Base-by-base conservation (phyloP, 257 asterid genomes). In the Solanum okadae region DNA sequence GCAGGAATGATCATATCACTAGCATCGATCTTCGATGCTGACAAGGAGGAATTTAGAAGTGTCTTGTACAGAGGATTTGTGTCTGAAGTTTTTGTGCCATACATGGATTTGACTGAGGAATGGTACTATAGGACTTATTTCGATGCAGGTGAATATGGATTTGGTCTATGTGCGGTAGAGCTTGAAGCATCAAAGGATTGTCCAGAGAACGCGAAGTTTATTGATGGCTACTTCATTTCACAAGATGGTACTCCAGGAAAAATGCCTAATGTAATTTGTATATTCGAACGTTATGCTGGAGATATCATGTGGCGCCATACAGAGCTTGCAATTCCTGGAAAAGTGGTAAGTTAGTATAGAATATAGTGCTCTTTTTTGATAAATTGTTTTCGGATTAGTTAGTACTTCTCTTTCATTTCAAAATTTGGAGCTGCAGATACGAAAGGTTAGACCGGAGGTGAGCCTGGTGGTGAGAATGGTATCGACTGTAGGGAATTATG, bases 261-360 rank as follows among this genome's bases (percentile, higher is more conserved):
- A 42, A 86, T 61, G 31, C 61, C 92, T 0, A 94, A 94, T 23
- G 93, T 86, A 20, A 76, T 93, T 61, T 96, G 96, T 85, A 42
- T 96, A 23, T 96, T 96, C 16, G 95, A 95, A 88, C 91, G 92
- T 40, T 40, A 40, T 40, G 92, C 93, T 22, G 98, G 98, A 81
- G 91, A 94, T 86, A 31, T 94, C 13, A 88, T 92, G 90, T 96
- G 97, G 98, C 94, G 98, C 78, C 99, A 96, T 49, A 94, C 98
- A 2, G 97, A 96, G 71, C 13, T 20, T 13, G 94, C 83, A 38
- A 89, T 94, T 33, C 93, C 92, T 1, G 93, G 90, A 18, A 27
- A 89, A 89, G 33, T 6, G 90, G 96, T 89, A 27, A 84, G 92
- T 89, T 31, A 84, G 93, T 79, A 33, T 10, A 10, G 59, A 5